These are phyloP conservation scores for Aciculosporium take DNA, from an alignment of 2,329 filamentous ascomycete genomes.

Conservation along the genomic window DNA sequence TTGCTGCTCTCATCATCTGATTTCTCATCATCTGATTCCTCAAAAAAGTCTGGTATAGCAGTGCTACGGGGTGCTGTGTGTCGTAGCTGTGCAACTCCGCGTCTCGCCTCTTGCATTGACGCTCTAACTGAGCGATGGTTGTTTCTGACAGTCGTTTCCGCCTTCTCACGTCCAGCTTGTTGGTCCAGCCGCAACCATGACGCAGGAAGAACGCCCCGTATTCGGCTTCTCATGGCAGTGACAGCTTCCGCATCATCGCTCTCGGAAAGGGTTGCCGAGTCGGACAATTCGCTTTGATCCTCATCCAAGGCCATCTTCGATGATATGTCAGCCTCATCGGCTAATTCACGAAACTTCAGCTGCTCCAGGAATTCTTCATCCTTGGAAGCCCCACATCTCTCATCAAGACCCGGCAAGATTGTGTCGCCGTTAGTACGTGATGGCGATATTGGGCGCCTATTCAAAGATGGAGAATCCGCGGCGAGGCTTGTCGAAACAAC, in stretches of 20 bases:
- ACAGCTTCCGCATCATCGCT: conserved; percentile 30
- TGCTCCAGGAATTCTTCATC: not conserved
- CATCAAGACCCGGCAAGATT: not conserved
- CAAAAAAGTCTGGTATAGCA: conserved; percentile 25
- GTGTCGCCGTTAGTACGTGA: not conserved
- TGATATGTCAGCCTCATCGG: not conserved
- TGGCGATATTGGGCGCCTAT: not conserved
- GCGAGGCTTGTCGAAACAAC: not conserved
- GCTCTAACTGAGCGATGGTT: conserved; percentile 17
- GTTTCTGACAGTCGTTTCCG: conserved; percentile 14
- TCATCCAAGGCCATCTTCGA: not conserved
- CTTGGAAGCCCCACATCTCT: not conserved
- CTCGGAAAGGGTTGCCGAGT: conserved; percentile 18
- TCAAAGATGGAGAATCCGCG: not conserved
- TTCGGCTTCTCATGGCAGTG: conserved; percentile 28
- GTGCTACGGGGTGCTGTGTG: conserved; percentile 16
- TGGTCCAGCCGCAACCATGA: conserved; percentile 51
- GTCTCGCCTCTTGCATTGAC: conserved; percentile 25
- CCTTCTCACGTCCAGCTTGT: conserved; percentile 21
- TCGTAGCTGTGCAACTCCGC: conserved; percentile 36
- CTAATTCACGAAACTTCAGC: not conserved
- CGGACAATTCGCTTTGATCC: conserved; percentile 2
- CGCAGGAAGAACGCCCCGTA: conserved; percentile 50
- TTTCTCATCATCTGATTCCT: conserved; percentile 29
- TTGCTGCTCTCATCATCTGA: conserved; percentile 13